phyloP scores from a whole-genome alignment of 2,329 filamentous ascomycete species.

The Fusarium pseudoanthophilum region DNA sequence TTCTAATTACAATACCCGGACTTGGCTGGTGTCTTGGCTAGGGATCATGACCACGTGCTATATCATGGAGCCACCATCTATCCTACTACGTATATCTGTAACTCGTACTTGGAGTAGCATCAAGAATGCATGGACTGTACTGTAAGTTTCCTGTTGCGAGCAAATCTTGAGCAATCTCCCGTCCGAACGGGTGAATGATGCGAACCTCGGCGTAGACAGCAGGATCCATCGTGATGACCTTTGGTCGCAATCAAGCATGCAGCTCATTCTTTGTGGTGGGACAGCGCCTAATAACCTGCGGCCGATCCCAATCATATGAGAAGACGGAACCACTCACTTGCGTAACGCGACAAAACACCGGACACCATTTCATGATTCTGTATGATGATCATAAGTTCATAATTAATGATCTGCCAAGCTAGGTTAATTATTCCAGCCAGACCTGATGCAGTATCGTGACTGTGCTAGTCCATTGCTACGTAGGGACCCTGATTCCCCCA shows the following conservation, averaged over 20 bases:
- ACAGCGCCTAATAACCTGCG: constrained; percentile 8
- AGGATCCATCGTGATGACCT: neutral
- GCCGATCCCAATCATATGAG: constrained; percentile 34
- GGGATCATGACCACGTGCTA: constrained; percentile 25
- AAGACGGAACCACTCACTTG: constrained; percentile 3
- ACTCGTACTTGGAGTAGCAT: constrained; percentile 1
- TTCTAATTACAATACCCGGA: constrained; percentile 21
- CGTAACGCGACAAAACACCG: neutral
- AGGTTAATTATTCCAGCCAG: constrained; percentile 7
- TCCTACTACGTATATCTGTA: constrained; percentile 6
- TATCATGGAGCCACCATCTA: constrained; percentile 5
- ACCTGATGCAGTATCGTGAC: constrained; percentile 26
- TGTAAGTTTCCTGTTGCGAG: neutral
- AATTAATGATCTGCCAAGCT: constrained; percentile 20
- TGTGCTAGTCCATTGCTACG: constrained; percentile 20
- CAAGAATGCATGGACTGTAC: constrained; percentile 2
- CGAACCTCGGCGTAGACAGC: constrained; percentile 12
- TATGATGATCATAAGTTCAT: constrained; percentile 14
- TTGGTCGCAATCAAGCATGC: neutral
- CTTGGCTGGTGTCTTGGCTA: constrained; percentile 19
- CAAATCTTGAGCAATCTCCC: neutral
- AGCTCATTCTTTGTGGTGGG: constrained; percentile 3
- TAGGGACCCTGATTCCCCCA: constrained; percentile 34
- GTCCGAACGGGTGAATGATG: neutral
- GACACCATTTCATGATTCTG: neutral